Percentiles rank a stretch among this genome's conserved stretches.
phyloP scores from a whole-genome alignment of 78 protist species.

The Dictyostelium citrinum region DNA sequence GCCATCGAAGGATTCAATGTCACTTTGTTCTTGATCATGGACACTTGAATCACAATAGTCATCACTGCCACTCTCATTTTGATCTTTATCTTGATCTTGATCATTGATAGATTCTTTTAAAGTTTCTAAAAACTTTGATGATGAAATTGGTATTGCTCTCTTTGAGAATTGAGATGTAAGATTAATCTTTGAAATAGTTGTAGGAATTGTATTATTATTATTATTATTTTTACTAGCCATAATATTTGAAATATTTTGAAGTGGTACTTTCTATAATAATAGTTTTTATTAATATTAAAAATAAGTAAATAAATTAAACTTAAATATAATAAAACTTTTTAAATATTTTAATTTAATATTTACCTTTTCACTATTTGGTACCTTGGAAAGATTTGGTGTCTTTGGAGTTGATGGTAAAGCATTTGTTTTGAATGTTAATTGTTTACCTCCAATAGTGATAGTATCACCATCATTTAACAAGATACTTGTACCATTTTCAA shows the following conservation, averaged over 20 bases:
- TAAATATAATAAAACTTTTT: too few species aligned
- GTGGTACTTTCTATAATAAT: constrained; percentile 21
- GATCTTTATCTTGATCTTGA: background rate
- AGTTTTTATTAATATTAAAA: too few species aligned
- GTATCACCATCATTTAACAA: constrained; percentile 49
- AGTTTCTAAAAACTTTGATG: background rate
- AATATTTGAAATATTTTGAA: constrained; percentile 20
- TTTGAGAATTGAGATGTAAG: background rate
- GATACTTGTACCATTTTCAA: background rate
- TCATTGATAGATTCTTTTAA: background rate
- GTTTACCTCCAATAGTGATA: background rate
- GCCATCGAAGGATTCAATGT: background rate
- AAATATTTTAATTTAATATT: too few species aligned
- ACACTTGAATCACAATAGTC: too few species aligned
- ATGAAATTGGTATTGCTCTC: background rate
- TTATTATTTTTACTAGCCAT: background rate
- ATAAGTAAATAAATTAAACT: too few species aligned
- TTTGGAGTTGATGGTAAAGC: constrained; percentile 20
- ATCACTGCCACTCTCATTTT: background rate
- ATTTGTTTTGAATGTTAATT: constrained; percentile 5
- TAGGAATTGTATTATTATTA: background rate
- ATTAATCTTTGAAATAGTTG: constrained; percentile 1
- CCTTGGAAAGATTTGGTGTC: constrained; percentile 48
- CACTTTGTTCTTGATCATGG: background rate
- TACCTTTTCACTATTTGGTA: constrained; percentile 57